Evolutionary conservation across 2,329 filamentous ascomycete genomes (phyloP).

Genomic region (Apiospora saccharicola): DNA sequence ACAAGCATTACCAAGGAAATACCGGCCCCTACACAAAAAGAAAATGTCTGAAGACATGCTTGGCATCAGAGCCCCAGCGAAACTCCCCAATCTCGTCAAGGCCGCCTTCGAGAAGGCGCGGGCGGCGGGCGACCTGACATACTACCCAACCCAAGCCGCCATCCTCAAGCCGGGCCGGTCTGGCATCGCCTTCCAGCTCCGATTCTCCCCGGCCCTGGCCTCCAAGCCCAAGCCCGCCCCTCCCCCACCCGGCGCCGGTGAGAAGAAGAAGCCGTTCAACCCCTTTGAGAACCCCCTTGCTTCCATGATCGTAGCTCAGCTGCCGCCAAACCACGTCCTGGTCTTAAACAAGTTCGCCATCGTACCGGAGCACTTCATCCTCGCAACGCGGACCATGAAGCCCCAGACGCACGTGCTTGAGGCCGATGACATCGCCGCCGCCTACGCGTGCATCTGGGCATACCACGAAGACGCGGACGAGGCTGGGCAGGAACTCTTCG

Average conservation of each 20-base stretch:
- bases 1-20: neutral
- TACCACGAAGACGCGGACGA: slow-evolving; percentile 46
- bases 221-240: slow-evolving; percentile 65
- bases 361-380: slow-evolving; percentile 74
- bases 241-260: neutral
- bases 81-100: slow-evolving; percentile 60
- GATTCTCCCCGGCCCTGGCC: slow-evolving; percentile 73
- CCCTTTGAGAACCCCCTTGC: slow-evolving; percentile 69
- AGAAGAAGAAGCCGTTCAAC: slow-evolving; percentile 57
- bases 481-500: slow-evolving; percentile 56
- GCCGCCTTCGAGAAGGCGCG: slow-evolving; percentile 57
- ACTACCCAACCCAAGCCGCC: slow-evolving; percentile 62
- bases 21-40: slow-evolving; percentile 33
- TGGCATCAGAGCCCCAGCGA: slow-evolving; percentile 50
- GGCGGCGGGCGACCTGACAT: slow-evolving; percentile 57
- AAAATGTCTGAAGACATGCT: slow-evolving; percentile 42
- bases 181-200: slow-evolving; percentile 70
- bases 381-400: slow-evolving; percentile 69
- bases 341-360: slow-evolving; percentile 81
- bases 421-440: slow-evolving; percentile 64
- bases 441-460: slow-evolving; percentile 67
- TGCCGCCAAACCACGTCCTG: slow-evolving; percentile 65
- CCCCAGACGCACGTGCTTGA: slow-evolving; percentile 71
- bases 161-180: slow-evolving; percentile 51
- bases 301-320: slow-evolving; percentile 60